These are phyloP conservation scores for Scopulariopsis brevicaulis DNA, from an alignment of 2,329 filamentous ascomycete species.

Conservation along the genomic window DNA sequence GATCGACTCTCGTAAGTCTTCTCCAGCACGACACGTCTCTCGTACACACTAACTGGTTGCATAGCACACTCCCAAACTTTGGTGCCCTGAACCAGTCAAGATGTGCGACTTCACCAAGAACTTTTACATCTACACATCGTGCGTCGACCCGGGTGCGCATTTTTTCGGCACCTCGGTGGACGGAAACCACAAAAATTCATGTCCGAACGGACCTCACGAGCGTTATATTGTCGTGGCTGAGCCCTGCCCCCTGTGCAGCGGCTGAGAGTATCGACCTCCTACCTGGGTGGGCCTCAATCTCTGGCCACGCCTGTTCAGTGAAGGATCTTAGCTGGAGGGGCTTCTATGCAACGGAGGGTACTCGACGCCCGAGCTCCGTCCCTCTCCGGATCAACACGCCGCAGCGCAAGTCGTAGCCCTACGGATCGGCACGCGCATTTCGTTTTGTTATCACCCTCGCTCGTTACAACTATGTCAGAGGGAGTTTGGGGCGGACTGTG, in stretches of 20 bases:
- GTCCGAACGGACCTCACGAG: constrained; percentile 56
- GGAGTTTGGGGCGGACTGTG: not conserved
- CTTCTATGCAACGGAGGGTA: not conserved
- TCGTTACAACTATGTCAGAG: not conserved
- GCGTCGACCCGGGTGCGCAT: constrained; percentile 56
- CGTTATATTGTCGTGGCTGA: constrained; percentile 61
- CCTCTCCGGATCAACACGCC: not conserved
- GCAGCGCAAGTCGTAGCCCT: not conserved
- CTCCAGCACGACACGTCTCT: not conserved
- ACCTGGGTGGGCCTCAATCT: not conserved
- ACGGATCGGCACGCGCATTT: not conserved
- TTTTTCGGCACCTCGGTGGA: constrained; percentile 62
- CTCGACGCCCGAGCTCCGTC: not conserved
- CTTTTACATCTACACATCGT: constrained; percentile 66
- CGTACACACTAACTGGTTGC: not conserved
- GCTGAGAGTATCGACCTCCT: constrained; percentile 13
- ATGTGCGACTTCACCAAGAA: constrained; percentile 63
- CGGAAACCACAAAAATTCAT: constrained; percentile 47
- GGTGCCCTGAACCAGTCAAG: not conserved
- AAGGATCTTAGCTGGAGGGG: not conserved
- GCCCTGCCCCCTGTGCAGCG: constrained; percentile 36
- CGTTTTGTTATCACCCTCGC: not conserved
- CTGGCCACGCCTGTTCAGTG: not conserved
- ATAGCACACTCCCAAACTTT: not conserved
- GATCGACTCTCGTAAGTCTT: not conserved